A percentile compares a stretch with the other conserved stretches of the same genome.
These are phyloP conservation scores for Cordyceps tenuipes DNA, from an alignment of 2,329 filamentous ascomycete genomes.

Conservation along the genomic window DNA sequence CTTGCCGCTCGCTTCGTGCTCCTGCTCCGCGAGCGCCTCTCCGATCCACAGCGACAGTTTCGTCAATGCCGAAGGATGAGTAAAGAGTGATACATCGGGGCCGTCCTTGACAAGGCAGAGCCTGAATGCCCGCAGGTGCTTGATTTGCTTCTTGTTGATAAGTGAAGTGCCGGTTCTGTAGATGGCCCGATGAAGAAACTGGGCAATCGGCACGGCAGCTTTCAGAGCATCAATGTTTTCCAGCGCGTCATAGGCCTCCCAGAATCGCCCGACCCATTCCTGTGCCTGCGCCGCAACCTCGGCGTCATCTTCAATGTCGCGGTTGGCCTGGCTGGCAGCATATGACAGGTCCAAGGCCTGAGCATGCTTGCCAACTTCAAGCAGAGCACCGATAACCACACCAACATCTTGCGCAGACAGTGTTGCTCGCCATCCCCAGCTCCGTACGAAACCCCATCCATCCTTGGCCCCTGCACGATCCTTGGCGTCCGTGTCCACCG, in stretches of 20 bases:
- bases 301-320: constrained; percentile 38
- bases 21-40: constrained; percentile 84
- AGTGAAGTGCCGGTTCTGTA: constrained; percentile 85
- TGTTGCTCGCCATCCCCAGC: constrained; percentile 96
- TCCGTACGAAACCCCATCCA: constrained; percentile 93
- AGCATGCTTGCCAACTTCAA: constrained; percentile 72
- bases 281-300: constrained; percentile 46
- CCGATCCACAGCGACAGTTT: constrained; percentile 92
- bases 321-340: constrained; percentile 24
- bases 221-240: constrained; percentile 69
- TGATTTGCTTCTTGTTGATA: constrained; percentile 89
- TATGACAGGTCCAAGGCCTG: constrained; percentile 25
- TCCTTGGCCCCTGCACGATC: constrained; percentile 69
- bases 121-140: constrained; percentile 83
- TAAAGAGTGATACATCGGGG: constrained; percentile 84
- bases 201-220: constrained; percentile 69
- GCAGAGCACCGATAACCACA: constrained; percentile 82
- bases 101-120: constrained; percentile 95
- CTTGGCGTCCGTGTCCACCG: constrained; percentile 60
- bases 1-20: constrained; percentile 65
- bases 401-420: constrained; percentile 88
- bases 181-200: constrained; percentile 85
- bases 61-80: constrained; percentile 83
- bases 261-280: constrained; percentile 60
- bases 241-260: constrained; percentile 64